A percentile compares a stretch with the other conserved stretches of the same genome.
Conservation (phyloP, 768 basidiomycete genomes). For the Russula earlei region DNA sequence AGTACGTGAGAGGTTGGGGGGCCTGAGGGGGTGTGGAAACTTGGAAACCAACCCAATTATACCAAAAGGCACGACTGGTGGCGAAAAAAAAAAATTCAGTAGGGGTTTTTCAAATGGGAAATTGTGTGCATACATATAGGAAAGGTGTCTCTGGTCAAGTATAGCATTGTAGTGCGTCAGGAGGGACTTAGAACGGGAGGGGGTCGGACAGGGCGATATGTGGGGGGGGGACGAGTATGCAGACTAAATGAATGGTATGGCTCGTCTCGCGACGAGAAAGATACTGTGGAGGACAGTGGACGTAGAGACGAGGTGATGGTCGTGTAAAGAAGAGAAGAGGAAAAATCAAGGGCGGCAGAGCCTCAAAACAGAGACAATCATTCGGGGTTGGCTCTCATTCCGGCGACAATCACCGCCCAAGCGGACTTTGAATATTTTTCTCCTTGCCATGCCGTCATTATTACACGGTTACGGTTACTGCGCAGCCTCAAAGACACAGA, state of each 20-base stretch:
- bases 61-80: conserved; percentile 77
- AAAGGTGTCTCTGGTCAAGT: conserved; percentile 85
- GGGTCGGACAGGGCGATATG: conserved; percentile 12
- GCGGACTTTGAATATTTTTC: too few species aligned
- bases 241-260: conserved; percentile 19
- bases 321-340: background rate
- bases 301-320: background rate
- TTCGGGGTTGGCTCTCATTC: too few species aligned
- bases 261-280: conserved; percentile 15
- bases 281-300: background rate
- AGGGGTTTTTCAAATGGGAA: background rate
- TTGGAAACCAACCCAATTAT: conserved; percentile 59
- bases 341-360: background rate
- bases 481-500: background rate
- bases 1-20: background rate
- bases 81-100: conserved; percentile 3
- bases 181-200: background rate
- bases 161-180: conserved; percentile 46
- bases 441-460: too few species aligned
- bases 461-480: too few species aligned
- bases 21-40: conserved; percentile 20
- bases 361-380: too few species aligned
- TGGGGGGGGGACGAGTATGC: background rate
- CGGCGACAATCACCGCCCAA: too few species aligned
- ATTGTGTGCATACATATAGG: conserved; percentile 64